Conservation (phyloP, 495 filamentous ascomycete genomes). For the Clavariopsis aquatica region DNA sequence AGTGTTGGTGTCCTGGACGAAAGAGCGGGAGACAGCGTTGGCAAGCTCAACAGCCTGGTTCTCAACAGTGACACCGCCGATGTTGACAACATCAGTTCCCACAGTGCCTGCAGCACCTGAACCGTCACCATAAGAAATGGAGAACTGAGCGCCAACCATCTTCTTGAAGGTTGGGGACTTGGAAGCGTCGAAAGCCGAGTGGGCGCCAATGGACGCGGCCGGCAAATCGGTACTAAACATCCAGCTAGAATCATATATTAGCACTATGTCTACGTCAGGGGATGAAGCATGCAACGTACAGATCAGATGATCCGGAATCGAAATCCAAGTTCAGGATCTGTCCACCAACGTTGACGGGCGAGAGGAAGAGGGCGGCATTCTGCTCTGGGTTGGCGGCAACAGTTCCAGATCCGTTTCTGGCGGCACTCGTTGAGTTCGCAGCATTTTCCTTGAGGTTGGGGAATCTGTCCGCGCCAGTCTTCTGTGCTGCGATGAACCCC, state of each 20-base stretch:
- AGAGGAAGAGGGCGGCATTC: conserved; percentile 69
- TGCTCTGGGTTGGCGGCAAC: conserved; percentile 63
- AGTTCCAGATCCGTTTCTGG: conserved; percentile 50
- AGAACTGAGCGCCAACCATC: conserved; percentile 56
- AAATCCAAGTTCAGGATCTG: conserved; percentile 76
- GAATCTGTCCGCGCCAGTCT: background rate
- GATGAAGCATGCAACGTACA: conserved; percentile 56
- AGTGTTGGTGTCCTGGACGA: conserved; percentile 60
- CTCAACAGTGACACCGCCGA: conserved; percentile 69
- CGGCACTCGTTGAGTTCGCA: conserved; percentile 26
- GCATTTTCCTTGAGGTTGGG: conserved; percentile 12
- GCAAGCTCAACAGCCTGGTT: conserved; percentile 74
- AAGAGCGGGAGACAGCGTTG: conserved; percentile 60
- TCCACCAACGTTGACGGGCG: conserved; percentile 70
- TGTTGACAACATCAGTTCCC: conserved; percentile 70
- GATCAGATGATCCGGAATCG: conserved; percentile 80
- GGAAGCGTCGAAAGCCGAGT: conserved; percentile 62
- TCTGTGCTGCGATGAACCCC: conserved; percentile 26
- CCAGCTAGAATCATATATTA: conserved; percentile 55
- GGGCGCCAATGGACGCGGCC: conserved; percentile 48
- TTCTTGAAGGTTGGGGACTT: conserved; percentile 58
- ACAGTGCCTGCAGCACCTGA: conserved; percentile 66
- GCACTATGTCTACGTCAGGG: background rate
- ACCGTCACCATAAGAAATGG: conserved; percentile 74
- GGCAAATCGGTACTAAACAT: conserved; percentile 70